Evolutionary conservation across 371 early-diverging fungal genomes (phyloP).

Genomic region (Mortierella sp.): DNA sequence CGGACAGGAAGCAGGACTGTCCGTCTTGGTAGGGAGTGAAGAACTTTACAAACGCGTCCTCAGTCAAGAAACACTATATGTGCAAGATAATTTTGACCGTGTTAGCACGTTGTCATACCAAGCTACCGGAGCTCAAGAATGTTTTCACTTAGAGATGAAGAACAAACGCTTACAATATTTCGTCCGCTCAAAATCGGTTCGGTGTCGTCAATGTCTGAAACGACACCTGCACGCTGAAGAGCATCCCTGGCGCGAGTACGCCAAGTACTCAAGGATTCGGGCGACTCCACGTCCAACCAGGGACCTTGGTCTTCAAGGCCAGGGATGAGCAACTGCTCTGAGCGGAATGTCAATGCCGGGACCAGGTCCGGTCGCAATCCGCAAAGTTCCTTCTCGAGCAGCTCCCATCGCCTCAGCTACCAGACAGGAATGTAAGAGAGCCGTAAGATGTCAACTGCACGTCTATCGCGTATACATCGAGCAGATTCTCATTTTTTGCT

Average conservation of each 20-base stretch:
- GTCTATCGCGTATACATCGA: too few relatives aligned
- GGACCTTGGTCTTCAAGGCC: constrained; percentile 12
- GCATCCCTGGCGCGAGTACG: constrained; percentile 15
- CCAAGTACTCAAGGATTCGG: constrained; percentile 11
- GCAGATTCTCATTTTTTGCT: too few relatives aligned
- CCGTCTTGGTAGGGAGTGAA: constrained; percentile 48
- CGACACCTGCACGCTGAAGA: neutral
- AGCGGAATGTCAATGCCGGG: constrained; percentile 2
- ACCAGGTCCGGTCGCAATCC: constrained; percentile 29
- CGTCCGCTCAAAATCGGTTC: constrained; percentile 15
- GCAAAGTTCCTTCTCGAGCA: constrained; percentile 13
- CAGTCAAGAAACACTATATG: constrained; percentile 35
- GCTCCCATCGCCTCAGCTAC: constrained; percentile 33
- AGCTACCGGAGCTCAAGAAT: too few relatives aligned
- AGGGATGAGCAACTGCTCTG: constrained; percentile 11
- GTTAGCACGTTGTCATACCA: constrained; percentile 22
- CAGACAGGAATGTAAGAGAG: neutral
- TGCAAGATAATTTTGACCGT: neutral
- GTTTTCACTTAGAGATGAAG: neutral
- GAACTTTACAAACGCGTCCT: constrained; percentile 43
- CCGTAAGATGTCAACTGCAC: neutral
- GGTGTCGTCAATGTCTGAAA: neutral
- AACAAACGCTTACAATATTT: constrained; percentile 12
- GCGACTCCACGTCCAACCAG: constrained; percentile 12
- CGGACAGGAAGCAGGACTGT: constrained; percentile 19